phyloP scores from a whole-genome alignment of 371 early-diverging fungal species.

The Apophysomyces sp. region DNA sequence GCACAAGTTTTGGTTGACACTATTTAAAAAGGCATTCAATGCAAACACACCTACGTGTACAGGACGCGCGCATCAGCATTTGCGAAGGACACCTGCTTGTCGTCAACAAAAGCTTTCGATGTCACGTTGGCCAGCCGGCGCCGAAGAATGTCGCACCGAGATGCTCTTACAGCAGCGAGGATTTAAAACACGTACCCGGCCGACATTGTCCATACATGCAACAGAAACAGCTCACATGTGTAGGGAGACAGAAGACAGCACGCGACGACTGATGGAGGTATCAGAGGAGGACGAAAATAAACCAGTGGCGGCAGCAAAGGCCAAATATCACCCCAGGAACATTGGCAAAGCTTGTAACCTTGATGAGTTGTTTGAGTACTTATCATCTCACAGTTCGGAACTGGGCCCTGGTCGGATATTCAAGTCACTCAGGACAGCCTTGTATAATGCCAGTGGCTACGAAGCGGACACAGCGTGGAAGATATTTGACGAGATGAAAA shows the following conservation, averaged over 20 bases:
- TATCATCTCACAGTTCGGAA: not conserved
- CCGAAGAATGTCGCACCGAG: not conserved
- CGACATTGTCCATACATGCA: not conserved
- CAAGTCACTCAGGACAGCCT: constrained; percentile 26
- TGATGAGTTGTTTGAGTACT: constrained; percentile 7
- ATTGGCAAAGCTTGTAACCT: constrained; percentile 5
- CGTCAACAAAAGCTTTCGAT: not conserved
- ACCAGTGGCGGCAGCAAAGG: not conserved
- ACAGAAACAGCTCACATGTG: not conserved
- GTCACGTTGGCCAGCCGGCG: not conserved
- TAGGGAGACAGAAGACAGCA: not conserved
- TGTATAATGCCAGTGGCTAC: constrained; percentile 28
- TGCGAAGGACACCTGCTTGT: not conserved
- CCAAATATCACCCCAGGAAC: constrained; percentile 8
- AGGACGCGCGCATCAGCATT: not conserved
- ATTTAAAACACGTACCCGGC: not conserved
- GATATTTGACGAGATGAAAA: constrained; percentile 34
- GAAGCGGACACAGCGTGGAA: constrained; percentile 28
- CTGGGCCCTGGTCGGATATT: constrained; percentile 14
- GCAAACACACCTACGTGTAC: not conserved
- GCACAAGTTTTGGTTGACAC: not conserved
- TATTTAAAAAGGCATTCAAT: constrained; percentile 1
- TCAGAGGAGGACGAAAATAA: not conserved
- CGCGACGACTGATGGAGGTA: not conserved
- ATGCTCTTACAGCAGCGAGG: not conserved